phyloP scores from a whole-genome alignment of 2,329 filamentous ascomycete species.

The Colletotrichum somersetense region DNA sequence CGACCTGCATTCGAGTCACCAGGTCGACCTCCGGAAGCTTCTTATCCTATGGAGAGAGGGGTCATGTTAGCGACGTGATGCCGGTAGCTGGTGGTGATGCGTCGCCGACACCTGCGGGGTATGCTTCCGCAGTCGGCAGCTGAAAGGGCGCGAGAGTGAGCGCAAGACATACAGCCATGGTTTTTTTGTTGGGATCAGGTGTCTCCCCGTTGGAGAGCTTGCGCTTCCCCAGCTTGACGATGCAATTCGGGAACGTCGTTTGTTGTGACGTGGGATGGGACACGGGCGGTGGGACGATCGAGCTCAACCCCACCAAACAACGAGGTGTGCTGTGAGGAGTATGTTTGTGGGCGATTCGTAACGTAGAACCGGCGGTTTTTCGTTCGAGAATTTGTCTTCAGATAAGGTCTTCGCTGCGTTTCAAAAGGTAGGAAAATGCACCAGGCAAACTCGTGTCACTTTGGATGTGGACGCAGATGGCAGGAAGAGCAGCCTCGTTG shows the following conservation, averaged over 20 bases:
- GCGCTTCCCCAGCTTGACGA: conserved; percentile 74
- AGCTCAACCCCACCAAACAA: conserved; percentile 54
- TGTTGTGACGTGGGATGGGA: conserved; percentile 43
- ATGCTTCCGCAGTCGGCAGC: not conserved
- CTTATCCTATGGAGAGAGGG: conserved; percentile 55
- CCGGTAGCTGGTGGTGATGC: not conserved
- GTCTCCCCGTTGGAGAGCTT: conserved; percentile 73
- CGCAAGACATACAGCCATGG: conserved; percentile 68
- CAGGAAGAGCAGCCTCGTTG: conserved; percentile 32
- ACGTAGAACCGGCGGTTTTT: conserved; percentile 13
- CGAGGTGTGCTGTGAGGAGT: conserved; percentile 29
- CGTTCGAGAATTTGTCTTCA: conserved; percentile 38
- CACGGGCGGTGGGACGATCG: conserved; percentile 42
- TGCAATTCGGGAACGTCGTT: conserved; percentile 18
- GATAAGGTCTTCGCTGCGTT: conserved; percentile 44
- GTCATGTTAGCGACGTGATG: conserved; percentile 38
- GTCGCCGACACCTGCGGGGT: conserved; percentile 24
- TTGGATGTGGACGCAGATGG: conserved; percentile 28
- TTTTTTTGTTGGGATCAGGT: conserved; percentile 69
- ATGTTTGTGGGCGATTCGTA: conserved; percentile 9
- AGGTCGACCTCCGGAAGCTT: conserved; percentile 72
- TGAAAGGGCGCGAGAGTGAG: not conserved
- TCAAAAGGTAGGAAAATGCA: conserved; percentile 15
- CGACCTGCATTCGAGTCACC: conserved; percentile 75
- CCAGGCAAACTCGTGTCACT: conserved; percentile 36